Evolutionary conservation across 1,284 basidiomycete species (phyloP).

Genomic region (Heterobasidion occidentale): DNA sequence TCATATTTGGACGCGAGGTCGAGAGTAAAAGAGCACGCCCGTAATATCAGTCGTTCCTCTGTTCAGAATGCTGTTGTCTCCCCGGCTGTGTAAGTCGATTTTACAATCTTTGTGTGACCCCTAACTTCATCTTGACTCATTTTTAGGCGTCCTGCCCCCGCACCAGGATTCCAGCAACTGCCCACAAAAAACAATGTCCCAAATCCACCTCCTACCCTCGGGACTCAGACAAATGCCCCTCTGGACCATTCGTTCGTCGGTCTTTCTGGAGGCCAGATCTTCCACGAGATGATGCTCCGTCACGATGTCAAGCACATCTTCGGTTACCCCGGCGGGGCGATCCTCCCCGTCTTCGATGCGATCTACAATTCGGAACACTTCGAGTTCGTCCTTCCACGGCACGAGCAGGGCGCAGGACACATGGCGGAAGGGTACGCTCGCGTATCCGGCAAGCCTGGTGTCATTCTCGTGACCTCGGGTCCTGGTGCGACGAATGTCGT

Average conservation of each 20-base stretch:
- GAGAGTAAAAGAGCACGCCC: constrained; percentile 60
- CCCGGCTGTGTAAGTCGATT: constrained; percentile 41
- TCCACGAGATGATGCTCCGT: constrained; percentile 99
- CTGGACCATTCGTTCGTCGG: constrained; percentile 84
- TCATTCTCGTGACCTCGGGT: constrained; percentile 96
- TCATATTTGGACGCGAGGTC: constrained; percentile 64
- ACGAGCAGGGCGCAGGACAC: constrained; percentile 97
- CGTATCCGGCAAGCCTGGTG: constrained; percentile 95
- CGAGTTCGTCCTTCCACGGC: constrained; percentile 91
- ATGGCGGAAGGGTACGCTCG: constrained; percentile 99
- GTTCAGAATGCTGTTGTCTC: constrained; percentile 46
- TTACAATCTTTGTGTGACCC: neutral
- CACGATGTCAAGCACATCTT: constrained; percentile 97
- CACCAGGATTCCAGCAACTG: constrained; percentile 61
- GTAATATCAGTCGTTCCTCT: constrained; percentile 63
- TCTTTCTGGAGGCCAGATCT: constrained; percentile 93
- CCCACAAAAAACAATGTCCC: constrained; percentile 44
- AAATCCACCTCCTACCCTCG: constrained; percentile 33
- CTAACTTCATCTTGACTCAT: constrained; percentile 7
- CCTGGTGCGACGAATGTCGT: constrained; percentile 98
- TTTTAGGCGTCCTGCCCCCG: constrained; percentile 54
- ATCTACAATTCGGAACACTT: constrained; percentile 97
- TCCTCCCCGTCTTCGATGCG: constrained; percentile 97
- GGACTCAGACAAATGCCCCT: constrained; percentile 38
- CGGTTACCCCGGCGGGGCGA: constrained; percentile 97